Percentiles rank a stretch among this genome's conserved stretches.
phyloP scores from a whole-genome alignment of 1,284 basidiomycete species.

The Chiua sp. region DNA sequence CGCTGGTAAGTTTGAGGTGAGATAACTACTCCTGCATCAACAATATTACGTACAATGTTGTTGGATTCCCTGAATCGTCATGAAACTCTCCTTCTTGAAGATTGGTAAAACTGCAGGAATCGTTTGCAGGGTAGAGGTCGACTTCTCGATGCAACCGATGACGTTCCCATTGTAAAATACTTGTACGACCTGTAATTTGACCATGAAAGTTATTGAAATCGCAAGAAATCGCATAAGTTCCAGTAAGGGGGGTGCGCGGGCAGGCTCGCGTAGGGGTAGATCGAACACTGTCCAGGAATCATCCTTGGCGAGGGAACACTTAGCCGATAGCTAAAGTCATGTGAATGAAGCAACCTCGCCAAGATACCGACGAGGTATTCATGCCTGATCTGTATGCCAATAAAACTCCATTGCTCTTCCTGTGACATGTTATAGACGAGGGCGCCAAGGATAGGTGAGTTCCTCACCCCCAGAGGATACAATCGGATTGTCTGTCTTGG shows the following conservation, averaged over 20 bases:
- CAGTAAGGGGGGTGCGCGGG: slow-evolving; percentile 80
- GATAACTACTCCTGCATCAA: not conserved
- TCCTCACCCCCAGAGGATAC: slow-evolving; percentile 80
- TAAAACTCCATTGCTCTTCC: slow-evolving; percentile 91
- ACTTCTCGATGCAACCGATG: slow-evolving; percentile 77
- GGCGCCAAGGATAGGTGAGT: too few relatives aligned
- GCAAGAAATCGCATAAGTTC: slow-evolving; percentile 91
- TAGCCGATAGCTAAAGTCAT: slow-evolving; percentile 69
- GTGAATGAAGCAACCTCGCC: not conserved
- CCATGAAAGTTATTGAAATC: slow-evolving; percentile 94
- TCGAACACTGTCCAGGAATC: slow-evolving; percentile 87
- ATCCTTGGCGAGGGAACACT: slow-evolving; percentile 63
- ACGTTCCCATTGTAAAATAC: slow-evolving; percentile 80
- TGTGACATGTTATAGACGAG: not conserved
- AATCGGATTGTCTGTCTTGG: slow-evolving; percentile 57
- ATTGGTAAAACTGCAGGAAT: slow-evolving; percentile 52
- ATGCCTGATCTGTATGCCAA: slow-evolving; percentile 87
- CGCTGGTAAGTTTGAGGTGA: not conserved
- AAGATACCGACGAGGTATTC: slow-evolving; percentile 1
- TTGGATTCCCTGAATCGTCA: not conserved
- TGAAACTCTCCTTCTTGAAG: slow-evolving; percentile 5
- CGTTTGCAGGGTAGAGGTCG: slow-evolving; percentile 56
- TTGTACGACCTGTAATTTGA: slow-evolving; percentile 74
- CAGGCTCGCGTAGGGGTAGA: slow-evolving; percentile 85
- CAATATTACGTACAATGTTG: not conserved